These are phyloP conservation scores for Geum urbanum DNA, from an alignment of 306 rosid genomes.

Conservation along the genomic window DNA sequence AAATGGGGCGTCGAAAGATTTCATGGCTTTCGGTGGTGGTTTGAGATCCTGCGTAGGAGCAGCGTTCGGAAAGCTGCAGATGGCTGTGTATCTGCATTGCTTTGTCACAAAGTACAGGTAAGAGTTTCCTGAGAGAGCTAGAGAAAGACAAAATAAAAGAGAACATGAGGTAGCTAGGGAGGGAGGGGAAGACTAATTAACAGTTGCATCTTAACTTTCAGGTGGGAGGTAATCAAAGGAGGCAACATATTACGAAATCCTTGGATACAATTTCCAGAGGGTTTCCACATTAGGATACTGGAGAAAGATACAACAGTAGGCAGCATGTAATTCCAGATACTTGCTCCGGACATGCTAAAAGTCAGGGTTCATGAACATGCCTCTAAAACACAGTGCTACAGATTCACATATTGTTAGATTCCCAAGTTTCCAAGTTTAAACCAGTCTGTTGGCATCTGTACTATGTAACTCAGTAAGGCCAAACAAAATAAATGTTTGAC, in stretches of 20 bases:
- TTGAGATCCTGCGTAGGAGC: slow-evolving; percentile 97
- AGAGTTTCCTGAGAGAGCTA: not conserved
- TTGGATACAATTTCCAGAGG: slow-evolving; percentile 76
- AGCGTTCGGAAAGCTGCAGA: slow-evolving; percentile 79
- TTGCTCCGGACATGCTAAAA: not conserved
- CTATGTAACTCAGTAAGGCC: not conserved
- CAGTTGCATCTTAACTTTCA: not conserved
- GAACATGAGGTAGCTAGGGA: not conserved
- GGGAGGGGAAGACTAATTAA: not conserved
- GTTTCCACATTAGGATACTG: slow-evolving; percentile 53
- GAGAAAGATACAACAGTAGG: slow-evolving; percentile 39
- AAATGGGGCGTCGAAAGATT: slow-evolving; percentile 63
- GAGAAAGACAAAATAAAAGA: not conserved
- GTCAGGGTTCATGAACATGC: not conserved
- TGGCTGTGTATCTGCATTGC: slow-evolving; percentile 88
- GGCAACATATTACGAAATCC: slow-evolving; percentile 70
- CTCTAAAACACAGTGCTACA: not conserved
- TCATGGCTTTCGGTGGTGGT: slow-evolving; percentile 99
- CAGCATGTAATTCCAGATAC: slow-evolving; percentile 7
- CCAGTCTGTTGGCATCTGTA: not conserved
- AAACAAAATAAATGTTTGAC: too few species aligned
- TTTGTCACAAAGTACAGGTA: slow-evolving; percentile 76
- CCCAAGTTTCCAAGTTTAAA: not conserved
- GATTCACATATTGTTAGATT: not conserved
- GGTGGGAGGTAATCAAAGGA: slow-evolving; percentile 39